These are phyloP conservation scores for Calocybe indica DNA, from an alignment of 768 basidiomycete species.

Conservation along the genomic window DNA sequence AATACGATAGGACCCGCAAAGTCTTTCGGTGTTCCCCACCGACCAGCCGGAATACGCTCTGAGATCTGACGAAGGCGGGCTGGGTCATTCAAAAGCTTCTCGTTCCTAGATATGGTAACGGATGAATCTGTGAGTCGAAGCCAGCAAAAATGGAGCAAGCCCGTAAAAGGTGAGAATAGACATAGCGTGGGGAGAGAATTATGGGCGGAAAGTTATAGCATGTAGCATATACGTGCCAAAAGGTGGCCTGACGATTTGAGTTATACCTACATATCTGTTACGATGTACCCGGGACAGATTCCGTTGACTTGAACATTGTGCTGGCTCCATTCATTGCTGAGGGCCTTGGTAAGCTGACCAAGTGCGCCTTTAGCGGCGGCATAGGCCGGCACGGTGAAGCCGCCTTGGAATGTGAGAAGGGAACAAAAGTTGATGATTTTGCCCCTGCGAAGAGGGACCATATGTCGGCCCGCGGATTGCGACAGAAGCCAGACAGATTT, in stretches of 20 bases:
- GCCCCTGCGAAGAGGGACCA: slow-evolving; percentile 64
- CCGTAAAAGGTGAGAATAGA: neutral
- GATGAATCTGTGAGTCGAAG: neutral
- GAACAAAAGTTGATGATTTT: slow-evolving; percentile 74
- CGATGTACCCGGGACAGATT: slow-evolving; percentile 84
- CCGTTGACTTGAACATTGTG: slow-evolving; percentile 87
- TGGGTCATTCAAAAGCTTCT: slow-evolving; percentile 48
- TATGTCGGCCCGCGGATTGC: slow-evolving; percentile 84
- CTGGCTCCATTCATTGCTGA: slow-evolving; percentile 90
- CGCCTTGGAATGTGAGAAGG: slow-evolving; percentile 57
- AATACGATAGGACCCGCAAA: slow-evolving; percentile 72
- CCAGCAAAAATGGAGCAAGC: too few species aligned
- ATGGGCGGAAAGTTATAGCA: neutral
- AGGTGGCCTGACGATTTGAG: neutral
- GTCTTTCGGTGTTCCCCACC: slow-evolving; percentile 70
- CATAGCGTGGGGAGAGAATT: slow-evolving; percentile 1
- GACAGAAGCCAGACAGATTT: slow-evolving; percentile 82
- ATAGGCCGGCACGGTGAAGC: slow-evolving; percentile 81
- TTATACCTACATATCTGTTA: slow-evolving; percentile 73
- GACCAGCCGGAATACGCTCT: slow-evolving; percentile 64
- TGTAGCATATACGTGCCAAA: neutral
- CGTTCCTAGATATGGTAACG: slow-evolving; percentile 30
- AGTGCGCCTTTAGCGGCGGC: slow-evolving; percentile 88
- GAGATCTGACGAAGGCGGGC: slow-evolving; percentile 63
- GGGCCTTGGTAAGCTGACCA: slow-evolving; percentile 80